phyloP scores from a whole-genome alignment of 345 rosid genomes.

The Melaleuca alternifolia region DNA sequence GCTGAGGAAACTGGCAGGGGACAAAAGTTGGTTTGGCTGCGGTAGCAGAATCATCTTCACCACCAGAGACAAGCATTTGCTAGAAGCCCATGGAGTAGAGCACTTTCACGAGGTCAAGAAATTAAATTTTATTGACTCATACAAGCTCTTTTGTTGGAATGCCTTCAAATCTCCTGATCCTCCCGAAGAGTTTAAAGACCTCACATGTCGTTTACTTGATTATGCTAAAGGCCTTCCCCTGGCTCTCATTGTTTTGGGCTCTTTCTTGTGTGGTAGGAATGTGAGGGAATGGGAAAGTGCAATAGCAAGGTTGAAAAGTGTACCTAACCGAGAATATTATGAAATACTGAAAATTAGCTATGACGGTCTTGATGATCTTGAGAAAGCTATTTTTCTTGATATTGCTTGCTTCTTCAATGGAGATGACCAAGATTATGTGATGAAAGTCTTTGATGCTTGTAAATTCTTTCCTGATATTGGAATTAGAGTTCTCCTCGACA shows the following conservation, averaged over 20 bases:
- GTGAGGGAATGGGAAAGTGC: conserved; percentile 11
- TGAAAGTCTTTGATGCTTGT: conserved; percentile 5
- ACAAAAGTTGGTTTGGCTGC: conserved; percentile 7
- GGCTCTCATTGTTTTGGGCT: conserved; percentile 16
- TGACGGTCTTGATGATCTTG: conserved; percentile 7
- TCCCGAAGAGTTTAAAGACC: background rate
- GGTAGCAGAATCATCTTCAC: conserved; percentile 21
- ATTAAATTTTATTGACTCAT: background rate
- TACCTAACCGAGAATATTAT: conserved; percentile 1
- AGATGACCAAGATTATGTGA: background rate
- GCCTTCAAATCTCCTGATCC: conserved; percentile 11
- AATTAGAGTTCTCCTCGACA: conserved; percentile 7
- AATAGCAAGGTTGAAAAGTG: conserved; percentile 6
- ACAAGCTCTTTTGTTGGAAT: conserved; percentile 10
- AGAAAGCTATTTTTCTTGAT: conserved; percentile 16
- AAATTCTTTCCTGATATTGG: conserved; percentile 11
- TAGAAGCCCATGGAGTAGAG: conserved; percentile 2
- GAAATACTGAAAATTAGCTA: conserved; percentile 14
- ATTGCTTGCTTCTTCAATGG: conserved; percentile 18
- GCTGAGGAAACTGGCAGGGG: conserved; percentile 6
- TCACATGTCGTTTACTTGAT: background rate
- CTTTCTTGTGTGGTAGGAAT: conserved; percentile 6
- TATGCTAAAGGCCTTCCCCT: conserved; percentile 16
- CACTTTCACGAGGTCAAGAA: background rate
- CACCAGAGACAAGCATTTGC: conserved; percentile 15